Evolutionary conservation across 768 basidiomycete species (phyloP).

Genomic region (Mycena alexandri): DNA sequence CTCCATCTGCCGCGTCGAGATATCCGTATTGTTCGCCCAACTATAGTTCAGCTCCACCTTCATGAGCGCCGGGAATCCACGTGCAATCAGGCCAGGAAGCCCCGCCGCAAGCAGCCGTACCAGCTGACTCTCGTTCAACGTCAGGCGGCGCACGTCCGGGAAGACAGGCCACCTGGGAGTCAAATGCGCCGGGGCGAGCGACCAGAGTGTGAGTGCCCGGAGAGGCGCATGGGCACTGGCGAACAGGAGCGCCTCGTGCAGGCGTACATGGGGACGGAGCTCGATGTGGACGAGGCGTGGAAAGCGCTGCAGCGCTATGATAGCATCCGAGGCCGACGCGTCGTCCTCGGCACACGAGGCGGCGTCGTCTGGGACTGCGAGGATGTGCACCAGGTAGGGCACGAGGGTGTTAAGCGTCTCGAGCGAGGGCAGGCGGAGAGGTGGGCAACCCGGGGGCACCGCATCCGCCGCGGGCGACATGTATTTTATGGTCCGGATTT

Average conservation of each 20-base stretch:
- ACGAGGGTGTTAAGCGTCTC: constrained; percentile 17
- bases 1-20: constrained; percentile 5
- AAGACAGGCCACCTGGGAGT: not conserved
- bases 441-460: not conserved
- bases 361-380: not conserved
- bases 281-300: constrained; percentile 22
- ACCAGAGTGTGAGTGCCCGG: constrained; percentile 21
- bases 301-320: not conserved
- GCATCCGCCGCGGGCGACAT: constrained; percentile 11
- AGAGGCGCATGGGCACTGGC: constrained; percentile 12
- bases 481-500: constrained; percentile 21
- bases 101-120: not conserved
- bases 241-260: constrained; percentile 17
- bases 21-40: constrained; percentile 3
- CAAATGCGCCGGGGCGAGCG: not conserved
- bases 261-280: constrained; percentile 17
- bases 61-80: constrained; percentile 16
- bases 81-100: constrained; percentile 1
- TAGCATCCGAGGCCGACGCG: not conserved
- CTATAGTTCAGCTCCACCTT: constrained; percentile 16
- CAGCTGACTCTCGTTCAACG: constrained; percentile 5
- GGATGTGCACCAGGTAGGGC: constrained; percentile 22
- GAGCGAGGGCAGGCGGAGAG: constrained; percentile 19
- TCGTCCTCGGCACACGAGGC: not conserved
- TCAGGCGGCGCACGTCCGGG: constrained; percentile 1